phyloP scores from a whole-genome alignment of 2,329 filamentous ascomycete species.

The Cercospora zeae-maydis region DNA sequence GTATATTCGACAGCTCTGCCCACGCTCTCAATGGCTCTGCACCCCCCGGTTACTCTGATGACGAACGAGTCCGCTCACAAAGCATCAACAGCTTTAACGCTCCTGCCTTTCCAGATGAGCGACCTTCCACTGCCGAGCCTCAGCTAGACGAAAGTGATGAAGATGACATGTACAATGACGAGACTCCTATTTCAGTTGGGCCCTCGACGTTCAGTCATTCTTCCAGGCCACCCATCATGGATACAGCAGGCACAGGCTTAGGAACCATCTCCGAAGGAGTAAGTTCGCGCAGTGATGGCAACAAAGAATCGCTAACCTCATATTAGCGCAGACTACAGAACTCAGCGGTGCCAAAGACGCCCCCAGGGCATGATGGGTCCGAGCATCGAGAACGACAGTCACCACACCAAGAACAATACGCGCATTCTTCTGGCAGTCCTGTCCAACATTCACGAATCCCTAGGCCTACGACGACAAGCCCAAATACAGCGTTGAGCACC shows the following conservation, averaged over 20 bases:
- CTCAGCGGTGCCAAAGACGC: background rate
- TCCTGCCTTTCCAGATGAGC: conserved; percentile 23
- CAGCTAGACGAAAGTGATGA: conserved; percentile 32
- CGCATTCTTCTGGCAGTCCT: background rate
- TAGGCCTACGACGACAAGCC: conserved; percentile 4
- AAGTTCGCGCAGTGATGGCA: background rate
- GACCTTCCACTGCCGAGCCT: conserved; percentile 25
- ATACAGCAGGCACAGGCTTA: conserved; percentile 13
- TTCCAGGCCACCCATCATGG: conserved; percentile 11
- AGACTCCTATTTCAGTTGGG: conserved; percentile 15
- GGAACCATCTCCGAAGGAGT: conserved; percentile 17
- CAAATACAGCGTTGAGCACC: conserved; percentile 7
- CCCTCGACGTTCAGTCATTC: conserved; percentile 21
- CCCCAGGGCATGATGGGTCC: background rate
- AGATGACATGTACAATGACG: conserved; percentile 25
- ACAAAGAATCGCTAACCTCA: conserved; percentile 22
- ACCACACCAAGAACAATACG: conserved; percentile 3
- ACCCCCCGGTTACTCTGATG: conserved; percentile 33
- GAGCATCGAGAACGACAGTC: conserved; percentile 1
- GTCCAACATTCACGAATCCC: background rate
- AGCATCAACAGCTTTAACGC: conserved; percentile 17
- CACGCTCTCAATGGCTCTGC: conserved; percentile 22
- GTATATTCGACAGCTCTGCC: conserved; percentile 24
- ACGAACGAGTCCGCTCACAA: conserved; percentile 21
- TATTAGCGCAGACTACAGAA: conserved; percentile 19